These are phyloP conservation scores for Cryphonectria naterciae DNA, from an alignment of 2,329 filamentous ascomycete species.

Conservation along the genomic window DNA sequence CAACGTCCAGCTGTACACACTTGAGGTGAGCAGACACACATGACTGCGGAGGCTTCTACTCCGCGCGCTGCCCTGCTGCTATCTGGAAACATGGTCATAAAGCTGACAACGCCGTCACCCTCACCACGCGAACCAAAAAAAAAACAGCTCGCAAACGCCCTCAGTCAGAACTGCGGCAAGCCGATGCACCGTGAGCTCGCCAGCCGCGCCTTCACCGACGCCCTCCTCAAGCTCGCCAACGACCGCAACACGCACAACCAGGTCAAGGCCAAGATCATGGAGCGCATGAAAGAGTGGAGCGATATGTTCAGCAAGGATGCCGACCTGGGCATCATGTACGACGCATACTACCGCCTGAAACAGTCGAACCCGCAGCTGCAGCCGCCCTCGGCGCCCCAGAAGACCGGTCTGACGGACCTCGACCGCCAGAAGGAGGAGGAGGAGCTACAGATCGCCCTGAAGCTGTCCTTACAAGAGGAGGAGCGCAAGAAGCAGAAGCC, in stretches of 20 bases:
- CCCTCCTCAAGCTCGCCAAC: conserved; percentile 84
- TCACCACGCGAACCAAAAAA: no score
- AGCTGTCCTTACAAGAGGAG: conserved; percentile 90
- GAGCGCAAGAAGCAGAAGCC: conserved; percentile 56
- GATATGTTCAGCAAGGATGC: conserved; percentile 90
- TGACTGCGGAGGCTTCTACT: background rate
- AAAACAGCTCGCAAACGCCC: conserved; percentile 77
- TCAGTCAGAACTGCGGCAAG: conserved; percentile 89
- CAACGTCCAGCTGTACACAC: conserved; percentile 93
- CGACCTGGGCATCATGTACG: conserved; percentile 96
- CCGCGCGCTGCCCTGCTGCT: background rate
- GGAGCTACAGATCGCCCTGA: conserved; percentile 93
- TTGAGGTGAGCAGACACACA: conserved; percentile 64
- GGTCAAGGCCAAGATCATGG: conserved; percentile 95
- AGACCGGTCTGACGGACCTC: conserved; percentile 85
- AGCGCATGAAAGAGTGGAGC: conserved; percentile 95
- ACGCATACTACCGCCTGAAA: conserved; percentile 89
- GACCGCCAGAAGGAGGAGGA: conserved; percentile 97
- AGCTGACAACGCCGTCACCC: conserved; percentile 20
- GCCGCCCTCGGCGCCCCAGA: conserved; percentile 88
- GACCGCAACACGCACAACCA: conserved; percentile 96
- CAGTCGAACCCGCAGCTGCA: conserved; percentile 84
- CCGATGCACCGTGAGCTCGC: conserved; percentile 88
- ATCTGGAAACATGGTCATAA: conserved; percentile 15
- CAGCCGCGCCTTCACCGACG: conserved; percentile 91